Evolutionary conservation across 768 basidiomycete genomes (phyloP), one percentile per base, ranked within the genome.

Genomic region (Lactarius quietus): DNA sequence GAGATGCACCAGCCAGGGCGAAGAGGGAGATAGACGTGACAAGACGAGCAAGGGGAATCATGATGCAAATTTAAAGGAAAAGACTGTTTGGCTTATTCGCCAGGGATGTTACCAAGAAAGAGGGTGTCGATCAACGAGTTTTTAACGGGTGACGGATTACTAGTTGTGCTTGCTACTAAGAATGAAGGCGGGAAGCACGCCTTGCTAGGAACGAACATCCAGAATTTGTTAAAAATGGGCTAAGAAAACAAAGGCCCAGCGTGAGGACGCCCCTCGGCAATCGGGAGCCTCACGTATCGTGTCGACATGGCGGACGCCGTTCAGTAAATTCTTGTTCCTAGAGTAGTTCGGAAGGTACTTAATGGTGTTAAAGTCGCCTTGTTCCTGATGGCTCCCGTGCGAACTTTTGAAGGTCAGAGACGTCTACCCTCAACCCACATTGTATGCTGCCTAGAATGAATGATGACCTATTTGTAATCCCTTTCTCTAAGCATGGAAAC

Each of bases 11-110:
- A 33, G 67, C 70, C 31, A 67, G 72, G 39, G 76, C 70, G 60
- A 71, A 53, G 61, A 76, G 61, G 36, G 79, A 70, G 51, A 79
- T 64, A 65, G 72, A 70, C 39, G 75, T 66, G 63, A 76, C 58
- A 64, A 79, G 68, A 73, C 75, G 69, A 73, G 73, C 64, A 62
- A 76, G 63, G 62, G 69, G 70, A 68, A 80, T 70, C 78, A 81
- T 81, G 69, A 62, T 62, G 72, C 43, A 39, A 56, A 33, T 33
- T 38, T 66, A 66, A 58, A 62, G 62, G 55, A 57, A 57, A 62
- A 29, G 57, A 48, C 60, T 55, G 39, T 26, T 36, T 61, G 35
- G 23, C 35, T 56, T 45, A 15, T 26, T 59, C 29, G 43, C 28
- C 48, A 31, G 20, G 43, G 41, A 65, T 43, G 38, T 12, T 56